Percentiles rank a stretch among this genome's conserved stretches.
Evolutionary conservation across 305 asterid genomes (phyloP).

Genomic region (Fraxinus sp.): DNA sequence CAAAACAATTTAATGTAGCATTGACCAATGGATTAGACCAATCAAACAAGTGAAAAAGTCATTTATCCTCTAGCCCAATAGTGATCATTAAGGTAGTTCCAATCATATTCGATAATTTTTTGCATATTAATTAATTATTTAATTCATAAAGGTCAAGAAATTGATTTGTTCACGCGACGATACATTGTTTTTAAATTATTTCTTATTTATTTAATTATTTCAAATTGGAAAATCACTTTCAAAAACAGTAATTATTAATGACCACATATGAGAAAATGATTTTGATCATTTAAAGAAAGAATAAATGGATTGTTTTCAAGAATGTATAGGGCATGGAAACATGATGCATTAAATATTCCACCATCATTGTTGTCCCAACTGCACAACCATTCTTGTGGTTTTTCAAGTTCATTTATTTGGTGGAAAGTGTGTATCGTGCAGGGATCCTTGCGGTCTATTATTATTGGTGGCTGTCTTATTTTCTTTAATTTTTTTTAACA

Average conservation of each 20-base stretch:
- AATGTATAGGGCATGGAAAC: not conserved
- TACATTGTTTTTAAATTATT: no score
- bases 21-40: constrained; percentile 18
- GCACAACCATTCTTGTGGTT: constrained; percentile 34
- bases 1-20: constrained; percentile 1
- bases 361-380: constrained; percentile 37
- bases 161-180: constrained; percentile 16
- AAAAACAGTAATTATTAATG: not conserved
- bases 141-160: constrained; percentile 16
- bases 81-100: constrained; percentile 25
- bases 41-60: constrained; percentile 1
- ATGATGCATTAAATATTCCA: constrained; percentile 31
- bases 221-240: not conserved
- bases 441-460: not conserved
- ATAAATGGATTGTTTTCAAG: not conserved
- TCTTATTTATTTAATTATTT: not conserved
- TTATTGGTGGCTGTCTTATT: not conserved
- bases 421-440: constrained; percentile 17
- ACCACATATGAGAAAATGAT: constrained; percentile 15
- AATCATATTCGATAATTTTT: not conserved
- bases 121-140: constrained; percentile 25
- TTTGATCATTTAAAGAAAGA: constrained; percentile 6
- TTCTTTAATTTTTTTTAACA: no score
- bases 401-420: constrained; percentile 34
- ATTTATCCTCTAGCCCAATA: not conserved